These are phyloP conservation scores for Cytospora leucostoma DNA, from an alignment of 2,329 filamentous ascomycete species.

Conservation along the genomic window DNA sequence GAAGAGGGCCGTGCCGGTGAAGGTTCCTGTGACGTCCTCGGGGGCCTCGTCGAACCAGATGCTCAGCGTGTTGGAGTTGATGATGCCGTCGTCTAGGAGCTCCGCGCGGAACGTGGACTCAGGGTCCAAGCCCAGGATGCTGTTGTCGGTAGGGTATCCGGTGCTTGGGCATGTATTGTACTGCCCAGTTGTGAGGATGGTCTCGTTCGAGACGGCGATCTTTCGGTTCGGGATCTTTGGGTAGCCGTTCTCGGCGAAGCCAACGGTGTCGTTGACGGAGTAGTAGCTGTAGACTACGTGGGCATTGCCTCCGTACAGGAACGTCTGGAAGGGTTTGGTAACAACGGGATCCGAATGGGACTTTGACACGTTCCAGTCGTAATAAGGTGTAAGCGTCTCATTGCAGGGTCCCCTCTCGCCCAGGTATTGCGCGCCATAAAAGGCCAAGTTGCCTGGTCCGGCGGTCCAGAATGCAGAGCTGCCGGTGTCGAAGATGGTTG, in stretches of 20 bases:
- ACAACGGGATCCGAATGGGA: background rate
- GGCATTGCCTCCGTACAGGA: background rate
- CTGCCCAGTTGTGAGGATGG: background rate
- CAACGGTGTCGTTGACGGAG: constrained; percentile 6
- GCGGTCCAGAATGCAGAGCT: constrained; percentile 11
- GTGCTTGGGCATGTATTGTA: background rate
- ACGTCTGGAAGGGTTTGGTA: background rate
- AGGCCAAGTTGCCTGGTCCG: constrained; percentile 4
- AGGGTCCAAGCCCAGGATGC: constrained; percentile 4
- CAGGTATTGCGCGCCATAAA: constrained; percentile 2
- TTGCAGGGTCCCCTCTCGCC: constrained; percentile 5
- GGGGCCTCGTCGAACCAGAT: constrained; percentile 2
- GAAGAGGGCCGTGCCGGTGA: background rate
- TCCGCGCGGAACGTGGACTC: background rate
- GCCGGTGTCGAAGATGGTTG: constrained; percentile 6
- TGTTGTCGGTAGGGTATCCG: background rate
- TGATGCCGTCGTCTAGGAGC: background rate
- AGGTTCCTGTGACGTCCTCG: background rate
- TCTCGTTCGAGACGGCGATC: background rate
- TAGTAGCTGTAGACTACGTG: background rate
- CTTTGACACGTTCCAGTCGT: constrained; percentile 1
- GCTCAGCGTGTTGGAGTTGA: background rate
- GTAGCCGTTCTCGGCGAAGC: constrained; percentile 2
- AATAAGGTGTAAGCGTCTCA: constrained; percentile 1
- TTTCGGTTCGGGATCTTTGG: background rate